Conservation (phyloP, 768 basidiomycete genomes). For the Roridomyces roridus region DNA sequence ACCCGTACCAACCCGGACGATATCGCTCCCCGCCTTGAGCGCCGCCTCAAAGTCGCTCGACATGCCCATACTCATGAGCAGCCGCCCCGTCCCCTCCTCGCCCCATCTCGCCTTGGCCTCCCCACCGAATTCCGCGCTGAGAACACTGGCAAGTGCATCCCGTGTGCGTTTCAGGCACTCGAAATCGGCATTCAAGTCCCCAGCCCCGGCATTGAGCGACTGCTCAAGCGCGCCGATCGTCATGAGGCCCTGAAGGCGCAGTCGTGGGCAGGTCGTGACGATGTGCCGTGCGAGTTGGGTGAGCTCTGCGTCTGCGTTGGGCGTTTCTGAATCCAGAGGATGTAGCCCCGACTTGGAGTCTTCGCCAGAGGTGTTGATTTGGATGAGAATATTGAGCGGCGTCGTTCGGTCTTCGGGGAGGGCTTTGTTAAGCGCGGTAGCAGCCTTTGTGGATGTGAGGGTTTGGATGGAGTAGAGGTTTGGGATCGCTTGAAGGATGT, state of each 20-base stretch:
- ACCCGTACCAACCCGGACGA: constrained; percentile 89
- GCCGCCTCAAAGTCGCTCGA: constrained; percentile 93
- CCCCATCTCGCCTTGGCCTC: constrained; percentile 52
- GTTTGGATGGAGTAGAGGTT: constrained; percentile 91
- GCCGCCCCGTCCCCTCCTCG: constrained; percentile 46
- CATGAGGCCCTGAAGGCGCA: constrained; percentile 90
- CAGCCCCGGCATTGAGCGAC: constrained; percentile 58
- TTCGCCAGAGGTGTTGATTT: constrained; percentile 97
- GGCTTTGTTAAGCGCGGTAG: constrained; percentile 78
- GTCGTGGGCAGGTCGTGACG: constrained; percentile 70
- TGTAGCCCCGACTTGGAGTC: constrained; percentile 86
- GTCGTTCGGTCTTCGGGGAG: constrained; percentile 58
- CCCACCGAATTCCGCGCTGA: too few relatives aligned
- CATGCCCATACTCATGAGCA: constrained; percentile 95
- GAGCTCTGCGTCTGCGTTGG: constrained; percentile 54
- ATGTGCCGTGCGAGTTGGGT: constrained; percentile 73
- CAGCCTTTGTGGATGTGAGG: constrained; percentile 80
- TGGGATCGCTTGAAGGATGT: constrained; percentile 68
- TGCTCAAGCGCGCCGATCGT: constrained; percentile 89
- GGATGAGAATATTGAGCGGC: constrained; percentile 84
- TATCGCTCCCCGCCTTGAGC: constrained; percentile 80
- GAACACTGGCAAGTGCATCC: too few relatives aligned
- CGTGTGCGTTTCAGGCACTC: constrained; percentile 63
- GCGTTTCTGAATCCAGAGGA: constrained; percentile 51
- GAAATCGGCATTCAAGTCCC: constrained; percentile 73